These are phyloP conservation scores for Monilinia laxa DNA, from an alignment of 2,329 filamentous ascomycete genomes.

Conservation along the genomic window DNA sequence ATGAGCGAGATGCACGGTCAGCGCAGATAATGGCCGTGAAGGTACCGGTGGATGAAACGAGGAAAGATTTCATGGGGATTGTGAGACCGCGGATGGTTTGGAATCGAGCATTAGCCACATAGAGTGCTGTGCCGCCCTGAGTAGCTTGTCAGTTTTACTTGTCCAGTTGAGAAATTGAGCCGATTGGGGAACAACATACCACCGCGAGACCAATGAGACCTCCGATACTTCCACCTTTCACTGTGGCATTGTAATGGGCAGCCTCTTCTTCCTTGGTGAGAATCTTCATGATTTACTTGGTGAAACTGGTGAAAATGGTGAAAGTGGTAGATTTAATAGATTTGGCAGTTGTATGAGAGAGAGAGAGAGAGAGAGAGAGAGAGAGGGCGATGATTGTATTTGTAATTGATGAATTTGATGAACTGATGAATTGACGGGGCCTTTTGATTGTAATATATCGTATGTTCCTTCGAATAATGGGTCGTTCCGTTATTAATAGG, in stretches of 20 bases:
- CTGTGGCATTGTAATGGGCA: conserved; percentile 77
- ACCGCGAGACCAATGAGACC: conserved; percentile 65
- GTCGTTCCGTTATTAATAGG: conserved; percentile 1
- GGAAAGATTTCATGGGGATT: conserved; percentile 85
- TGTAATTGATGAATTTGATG: too few relatives aligned
- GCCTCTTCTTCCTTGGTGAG: conserved; percentile 90
- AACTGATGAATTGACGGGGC: not conserved
- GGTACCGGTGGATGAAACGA: conserved; percentile 77
- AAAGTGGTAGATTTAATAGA: too few relatives aligned
- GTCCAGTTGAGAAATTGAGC: not conserved
- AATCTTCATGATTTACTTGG: conserved; percentile 73
- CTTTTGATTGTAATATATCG: too few relatives aligned
- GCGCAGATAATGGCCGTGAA: conserved; percentile 87
- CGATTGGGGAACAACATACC: conserved; percentile 53
- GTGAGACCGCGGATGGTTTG: conserved; percentile 78
- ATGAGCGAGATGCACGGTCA: conserved; percentile 70
- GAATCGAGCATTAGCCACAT: conserved; percentile 66
- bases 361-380: too few relatives aligned
- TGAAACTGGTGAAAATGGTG: not conserved
- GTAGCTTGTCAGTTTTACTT: conserved; percentile 17
- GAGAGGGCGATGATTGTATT: not conserved
- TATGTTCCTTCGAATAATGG: not conserved
- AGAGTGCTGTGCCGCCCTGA: conserved; percentile 55
- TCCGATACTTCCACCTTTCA: conserved; percentile 77
- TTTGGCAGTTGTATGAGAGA: too few relatives aligned